A percentile compares a stretch with the other conserved stretches of the same genome.
Conservation (phyloP, 2,329 filamentous ascomycete species). For the Hymenoscyphus repandus region DNA sequence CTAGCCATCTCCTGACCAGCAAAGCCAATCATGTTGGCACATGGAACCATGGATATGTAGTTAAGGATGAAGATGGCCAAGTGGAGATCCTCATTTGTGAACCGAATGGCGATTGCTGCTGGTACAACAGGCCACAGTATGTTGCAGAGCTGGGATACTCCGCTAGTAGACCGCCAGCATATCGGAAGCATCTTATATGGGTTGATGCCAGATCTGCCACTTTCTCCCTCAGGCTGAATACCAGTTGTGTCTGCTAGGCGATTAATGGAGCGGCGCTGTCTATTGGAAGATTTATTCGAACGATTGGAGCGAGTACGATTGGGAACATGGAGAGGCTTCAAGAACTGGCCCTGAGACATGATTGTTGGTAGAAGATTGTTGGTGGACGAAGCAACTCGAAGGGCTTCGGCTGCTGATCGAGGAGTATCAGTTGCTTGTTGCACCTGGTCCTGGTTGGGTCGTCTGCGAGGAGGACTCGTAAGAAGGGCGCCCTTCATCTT, state of each 20-base stretch:
- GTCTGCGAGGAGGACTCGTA: too few relatives aligned
- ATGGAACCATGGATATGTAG: conserved; percentile 73
- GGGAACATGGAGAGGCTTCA: background rate
- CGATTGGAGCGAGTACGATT: background rate
- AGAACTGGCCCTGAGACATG: background rate
- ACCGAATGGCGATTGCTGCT: conserved; percentile 60
- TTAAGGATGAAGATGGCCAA: conserved; percentile 64
- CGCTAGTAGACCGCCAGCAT: conserved; percentile 58
- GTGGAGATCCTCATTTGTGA: conserved; percentile 49
- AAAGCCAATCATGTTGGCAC: conserved; percentile 71
- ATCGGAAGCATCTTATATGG: conserved; percentile 59
- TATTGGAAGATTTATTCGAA: background rate
- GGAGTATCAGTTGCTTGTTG: background rate
- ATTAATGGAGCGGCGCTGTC: background rate
- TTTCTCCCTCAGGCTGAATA: conserved; percentile 55
- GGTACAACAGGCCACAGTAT: conserved; percentile 72
- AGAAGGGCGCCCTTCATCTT: too few relatives aligned
- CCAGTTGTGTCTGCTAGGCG: conserved; percentile 29
- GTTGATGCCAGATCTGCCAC: conserved; percentile 61
- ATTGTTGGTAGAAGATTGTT: conserved; percentile 6
- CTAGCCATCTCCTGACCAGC: conserved; percentile 66
- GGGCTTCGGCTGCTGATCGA: background rate
- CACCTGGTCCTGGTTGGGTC: too few relatives aligned
- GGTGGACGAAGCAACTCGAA: background rate
- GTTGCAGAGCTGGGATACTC: conserved; percentile 60